Conservation (phyloP, 345 rosid genomes). For the Bretschneidera sinensis region DNA sequence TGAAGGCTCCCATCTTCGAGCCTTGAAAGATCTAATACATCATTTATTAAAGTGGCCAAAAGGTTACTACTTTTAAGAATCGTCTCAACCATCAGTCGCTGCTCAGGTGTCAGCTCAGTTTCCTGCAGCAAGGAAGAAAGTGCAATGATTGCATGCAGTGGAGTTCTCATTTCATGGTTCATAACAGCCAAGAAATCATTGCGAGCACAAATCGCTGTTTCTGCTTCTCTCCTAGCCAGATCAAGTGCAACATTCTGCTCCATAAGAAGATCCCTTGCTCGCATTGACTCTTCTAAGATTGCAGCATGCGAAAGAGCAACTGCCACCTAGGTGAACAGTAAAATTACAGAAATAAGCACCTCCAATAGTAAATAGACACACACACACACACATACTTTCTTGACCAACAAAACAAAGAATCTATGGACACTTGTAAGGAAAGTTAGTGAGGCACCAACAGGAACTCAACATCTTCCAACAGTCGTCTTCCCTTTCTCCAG, state of each 20-base stretch:
- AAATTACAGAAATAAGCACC: conserved; percentile 8
- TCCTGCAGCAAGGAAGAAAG: conserved; percentile 97
- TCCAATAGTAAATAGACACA: not conserved
- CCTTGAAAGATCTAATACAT: conserved; percentile 95
- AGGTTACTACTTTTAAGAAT: conserved; percentile 90
- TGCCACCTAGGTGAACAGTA: conserved; percentile 61
- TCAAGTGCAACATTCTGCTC: conserved; percentile 96
- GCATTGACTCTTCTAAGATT: conserved; percentile 93
- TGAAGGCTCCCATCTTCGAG: conserved; percentile 99
- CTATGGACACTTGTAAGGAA: no score
- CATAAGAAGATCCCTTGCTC: conserved; percentile 97
- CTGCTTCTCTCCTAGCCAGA: conserved; percentile 90
- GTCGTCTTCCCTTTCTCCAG: no score
- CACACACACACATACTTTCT: no score
- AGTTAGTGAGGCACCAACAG: no score
- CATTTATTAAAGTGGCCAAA: conserved; percentile 85
- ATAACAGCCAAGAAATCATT: conserved; percentile 98
- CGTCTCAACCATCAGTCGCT: conserved; percentile 93
- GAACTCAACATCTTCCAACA: no score
- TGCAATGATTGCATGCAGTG: conserved; percentile 96
- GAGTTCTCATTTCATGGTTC: conserved; percentile 99
- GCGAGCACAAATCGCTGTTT: conserved; percentile 90
- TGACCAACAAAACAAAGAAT: no score
- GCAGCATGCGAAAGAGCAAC: conserved; percentile 99
- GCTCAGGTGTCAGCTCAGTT: conserved; percentile 90